phyloP scores from a whole-genome alignment of 2,329 filamentous ascomycete species.

The Paecilomyces sp. region DNA sequence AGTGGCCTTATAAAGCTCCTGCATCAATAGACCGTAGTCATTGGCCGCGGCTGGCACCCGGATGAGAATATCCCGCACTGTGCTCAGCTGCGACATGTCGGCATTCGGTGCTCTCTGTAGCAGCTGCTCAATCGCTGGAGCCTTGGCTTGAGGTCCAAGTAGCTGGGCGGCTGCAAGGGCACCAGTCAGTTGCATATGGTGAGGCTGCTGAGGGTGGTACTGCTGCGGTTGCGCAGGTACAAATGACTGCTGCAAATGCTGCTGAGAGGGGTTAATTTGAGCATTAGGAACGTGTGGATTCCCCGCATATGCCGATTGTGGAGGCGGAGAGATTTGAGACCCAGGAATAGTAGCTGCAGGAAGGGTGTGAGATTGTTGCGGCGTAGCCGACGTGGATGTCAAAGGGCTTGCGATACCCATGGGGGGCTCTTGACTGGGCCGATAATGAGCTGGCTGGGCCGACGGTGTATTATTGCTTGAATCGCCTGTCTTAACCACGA shows the following conservation, averaged over 20 bases:
- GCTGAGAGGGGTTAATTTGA: conserved; percentile 9
- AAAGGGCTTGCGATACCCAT: conserved; percentile 24
- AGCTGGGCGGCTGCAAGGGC: conserved; percentile 55
- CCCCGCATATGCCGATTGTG: conserved; percentile 12
- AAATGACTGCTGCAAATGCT: conserved; percentile 5
- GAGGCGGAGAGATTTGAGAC: conserved; percentile 16
- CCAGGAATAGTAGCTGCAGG: conserved; percentile 11
- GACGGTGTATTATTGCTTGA: conserved; percentile 31
- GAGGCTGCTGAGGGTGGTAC: conserved; percentile 17
- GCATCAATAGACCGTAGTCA: conserved; percentile 43
- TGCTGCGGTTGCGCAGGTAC: conserved; percentile 7
- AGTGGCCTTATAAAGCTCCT: conserved; percentile 31
- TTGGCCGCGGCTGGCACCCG: conserved; percentile 58
- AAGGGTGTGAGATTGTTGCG: conserved; percentile 20
- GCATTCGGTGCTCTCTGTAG: conserved; percentile 62
- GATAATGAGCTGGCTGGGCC: conserved; percentile 34
- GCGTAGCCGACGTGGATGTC: conserved; percentile 19
- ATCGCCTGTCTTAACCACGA: conserved; percentile 66
- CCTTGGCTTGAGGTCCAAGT: conserved; percentile 55
- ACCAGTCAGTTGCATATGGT: conserved; percentile 32
- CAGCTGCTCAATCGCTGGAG: conserved; percentile 62
- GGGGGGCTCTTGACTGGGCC: conserved; percentile 25
- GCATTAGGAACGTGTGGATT: conserved; percentile 9
- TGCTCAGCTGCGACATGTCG: conserved; percentile 63
- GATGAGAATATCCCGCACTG: conserved; percentile 63